Base-by-base conservation (phyloP, 2,329 filamentous ascomycete genomes). In the Mycosphaerelloides madeirae region DNA sequence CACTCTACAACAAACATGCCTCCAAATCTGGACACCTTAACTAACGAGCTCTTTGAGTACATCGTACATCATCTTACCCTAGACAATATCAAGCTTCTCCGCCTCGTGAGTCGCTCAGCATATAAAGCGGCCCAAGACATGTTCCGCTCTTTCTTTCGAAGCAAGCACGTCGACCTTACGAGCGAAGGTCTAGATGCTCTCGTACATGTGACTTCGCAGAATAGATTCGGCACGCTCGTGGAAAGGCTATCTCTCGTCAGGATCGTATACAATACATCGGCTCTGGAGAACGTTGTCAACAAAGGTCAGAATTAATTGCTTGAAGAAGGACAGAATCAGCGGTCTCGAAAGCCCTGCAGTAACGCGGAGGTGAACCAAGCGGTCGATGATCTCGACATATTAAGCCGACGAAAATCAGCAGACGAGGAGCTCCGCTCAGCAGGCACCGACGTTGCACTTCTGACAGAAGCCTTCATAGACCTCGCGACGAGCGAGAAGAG, bases 41-140 rank as follows among this genome's bases (percentile, higher is more conserved):
- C 32, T 12, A 44, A 43, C 36, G 49, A 52, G 29, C 18, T 49
- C 5, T 34, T 49, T 18, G 49, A 52, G 28, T n/a, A 18, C 18
- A 35, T 52, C 6, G 36, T 41, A 3, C 8, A 32, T 2, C 32
- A 14, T 13, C 42, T 52, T 7, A 29, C 37, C 8, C 29, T 43
- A 13, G 14, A 14, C 8, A 45, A 52, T 22, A 41, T 52, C 19
- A 15, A 18, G 3, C 35, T 35, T 11, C 36, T 52, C 3, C 49
- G 49, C 12, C 19, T 44, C 18, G 33, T 35, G 13, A 46, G 49
- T 16, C 40, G 38, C n/a, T 11, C 28, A 31, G 28, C 13, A n/a
- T 31, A 25, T 7, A 52, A 49, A 42, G 31, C 40, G 7, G 42
- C 37, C 5, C 49, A 49, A 22, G 41, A 47, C 18, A 29, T 14